These are phyloP conservation scores for Trifolium subterraneum DNA, from an alignment of 306 rosid species.

Conservation along the genomic window DNA sequence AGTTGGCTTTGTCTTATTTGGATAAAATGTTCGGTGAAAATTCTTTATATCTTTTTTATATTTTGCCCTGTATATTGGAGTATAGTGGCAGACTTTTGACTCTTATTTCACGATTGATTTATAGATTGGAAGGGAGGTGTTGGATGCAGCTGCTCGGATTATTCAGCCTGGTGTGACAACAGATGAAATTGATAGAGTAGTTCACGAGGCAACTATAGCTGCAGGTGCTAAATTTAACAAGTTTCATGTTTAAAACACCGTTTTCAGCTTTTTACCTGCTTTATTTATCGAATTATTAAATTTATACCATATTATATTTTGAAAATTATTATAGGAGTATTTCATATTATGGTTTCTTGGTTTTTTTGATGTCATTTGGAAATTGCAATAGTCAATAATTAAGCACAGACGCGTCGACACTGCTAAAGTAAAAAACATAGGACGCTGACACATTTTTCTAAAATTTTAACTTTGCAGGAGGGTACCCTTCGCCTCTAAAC, in stretches of 20 bases:
- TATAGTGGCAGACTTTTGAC: background rate
- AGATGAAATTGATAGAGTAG: constrained; percentile 92
- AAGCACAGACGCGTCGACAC: background rate
- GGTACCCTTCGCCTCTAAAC: constrained; percentile 95
- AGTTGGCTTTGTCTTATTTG: constrained; percentile 6
- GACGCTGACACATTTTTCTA: constrained; percentile 12
- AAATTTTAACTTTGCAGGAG: constrained; percentile 61
- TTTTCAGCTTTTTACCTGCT: background rate
- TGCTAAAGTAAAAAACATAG: background rate
- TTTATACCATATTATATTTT: background rate
- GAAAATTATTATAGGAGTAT: background rate
- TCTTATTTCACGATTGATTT: background rate
- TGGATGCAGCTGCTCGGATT: constrained; percentile 90
- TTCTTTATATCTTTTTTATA: constrained; percentile 1
- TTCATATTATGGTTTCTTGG: background rate
- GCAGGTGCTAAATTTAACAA: constrained; percentile 62
- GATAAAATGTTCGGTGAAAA: constrained; percentile 17
- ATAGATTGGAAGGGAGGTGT: constrained; percentile 86
- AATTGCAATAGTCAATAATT: background rate
- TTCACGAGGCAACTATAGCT: constrained; percentile 89
- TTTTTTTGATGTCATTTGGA: constrained; percentile 35
- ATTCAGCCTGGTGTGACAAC: constrained; percentile 91
- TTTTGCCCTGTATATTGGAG: background rate
- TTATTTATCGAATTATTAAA: constrained; percentile 10
- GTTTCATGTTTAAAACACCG: constrained; percentile 10